Percentiles rank a stretch among this genome's conserved stretches.
These are phyloP conservation scores for Choricystis sp. DNA, from an alignment of 139 green algal genomes.

Conservation along the genomic window DNA sequence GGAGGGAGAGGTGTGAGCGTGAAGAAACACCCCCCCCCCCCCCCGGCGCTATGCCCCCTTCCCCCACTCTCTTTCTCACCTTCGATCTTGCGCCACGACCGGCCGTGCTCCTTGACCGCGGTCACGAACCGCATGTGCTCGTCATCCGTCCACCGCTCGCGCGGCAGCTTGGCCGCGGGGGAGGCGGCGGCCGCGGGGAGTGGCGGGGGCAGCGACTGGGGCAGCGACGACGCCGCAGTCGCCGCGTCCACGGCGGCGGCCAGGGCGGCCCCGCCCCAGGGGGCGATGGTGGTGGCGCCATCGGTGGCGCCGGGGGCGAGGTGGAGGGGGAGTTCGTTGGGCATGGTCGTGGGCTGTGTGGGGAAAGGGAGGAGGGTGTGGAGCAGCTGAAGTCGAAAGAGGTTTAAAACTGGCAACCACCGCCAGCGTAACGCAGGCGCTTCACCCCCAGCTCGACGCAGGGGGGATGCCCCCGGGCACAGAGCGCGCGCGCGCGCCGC, in stretches of 20 bases:
- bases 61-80: slow-evolving; percentile 5
- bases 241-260: no score
- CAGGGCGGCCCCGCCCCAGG: not conserved
- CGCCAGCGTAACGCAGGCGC: no score
- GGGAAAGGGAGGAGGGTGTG: no score
- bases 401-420: no score
- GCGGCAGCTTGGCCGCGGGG: slow-evolving; percentile 8
- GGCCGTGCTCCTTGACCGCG: slow-evolving; percentile 59
- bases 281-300: no score
- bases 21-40: not conserved
- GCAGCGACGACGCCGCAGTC: not conserved
- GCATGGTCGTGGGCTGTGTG: not conserved
- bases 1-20: not conserved
- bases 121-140: slow-evolving; percentile 83
- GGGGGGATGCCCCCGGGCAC: no score
- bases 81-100: slow-evolving; percentile 57
- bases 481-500: no score
- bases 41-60: not conserved
- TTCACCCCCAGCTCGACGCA: no score
- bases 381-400: no score
- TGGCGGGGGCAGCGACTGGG: no score
- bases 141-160: slow-evolving; percentile 70
- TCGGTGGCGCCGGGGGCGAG: not conserved
- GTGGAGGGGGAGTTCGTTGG: not conserved
- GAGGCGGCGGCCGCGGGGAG: no score